Conservation (phyloP, 78 protist genomes). For the Pelomyxa schiedti region DNA sequence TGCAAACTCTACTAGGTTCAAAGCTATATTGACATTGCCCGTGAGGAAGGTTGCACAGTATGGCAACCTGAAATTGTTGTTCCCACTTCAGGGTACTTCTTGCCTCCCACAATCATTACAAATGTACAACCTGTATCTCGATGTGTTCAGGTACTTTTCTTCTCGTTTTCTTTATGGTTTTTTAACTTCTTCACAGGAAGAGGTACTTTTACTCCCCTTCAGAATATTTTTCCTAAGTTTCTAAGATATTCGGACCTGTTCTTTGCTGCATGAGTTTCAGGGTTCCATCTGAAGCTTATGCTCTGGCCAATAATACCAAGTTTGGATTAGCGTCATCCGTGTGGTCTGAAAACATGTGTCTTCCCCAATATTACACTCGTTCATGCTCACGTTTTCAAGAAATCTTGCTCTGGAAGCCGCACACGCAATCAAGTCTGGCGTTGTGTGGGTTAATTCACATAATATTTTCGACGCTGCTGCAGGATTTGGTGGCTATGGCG, state of each 20-base stretch:
- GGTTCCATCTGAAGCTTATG: slow-evolving; percentile 23
- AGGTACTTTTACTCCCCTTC: no score
- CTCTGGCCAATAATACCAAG: slow-evolving; percentile 28
- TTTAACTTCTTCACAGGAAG: no score
- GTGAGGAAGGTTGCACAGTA: not conserved
- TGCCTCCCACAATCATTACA: slow-evolving; percentile 3
- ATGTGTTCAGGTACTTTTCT: not conserved
- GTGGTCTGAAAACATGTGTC: slow-evolving; percentile 12
- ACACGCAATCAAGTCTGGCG: slow-evolving; percentile 26
- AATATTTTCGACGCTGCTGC: slow-evolving; percentile 26
- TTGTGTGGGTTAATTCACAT: slow-evolving; percentile 46
- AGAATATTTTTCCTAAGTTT: no score
- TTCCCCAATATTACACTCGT: no score
- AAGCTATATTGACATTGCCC: not conserved
- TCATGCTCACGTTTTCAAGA: no score
- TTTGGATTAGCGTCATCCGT: slow-evolving; percentile 38
- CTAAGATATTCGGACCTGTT: slow-evolving; percentile 81
- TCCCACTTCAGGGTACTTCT: not conserved
- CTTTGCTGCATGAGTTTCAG: slow-evolving; percentile 12
- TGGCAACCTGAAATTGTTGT: not conserved
- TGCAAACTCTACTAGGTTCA: no score
- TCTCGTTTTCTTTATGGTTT: no score
- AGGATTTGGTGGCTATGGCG: slow-evolving; percentile 48
- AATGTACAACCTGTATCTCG: not conserved
- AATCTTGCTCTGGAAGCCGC: not conserved